Evolutionary conservation across 2,329 filamentous ascomycete genomes (phyloP), one percentile per base, ranked within the genome.

Genomic region (Ascosphaera apis): DNA sequence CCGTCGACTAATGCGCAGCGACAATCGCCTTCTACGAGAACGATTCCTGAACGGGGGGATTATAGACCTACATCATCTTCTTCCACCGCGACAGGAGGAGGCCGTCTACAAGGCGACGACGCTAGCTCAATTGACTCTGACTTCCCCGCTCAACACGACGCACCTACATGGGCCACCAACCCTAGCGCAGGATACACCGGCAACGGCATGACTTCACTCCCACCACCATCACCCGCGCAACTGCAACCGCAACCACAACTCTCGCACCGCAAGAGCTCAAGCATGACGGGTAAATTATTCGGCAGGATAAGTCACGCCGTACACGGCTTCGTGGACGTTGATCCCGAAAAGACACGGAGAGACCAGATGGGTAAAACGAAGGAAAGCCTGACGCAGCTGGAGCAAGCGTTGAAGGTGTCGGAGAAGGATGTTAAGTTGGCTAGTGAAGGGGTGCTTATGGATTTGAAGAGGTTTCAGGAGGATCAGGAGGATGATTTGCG

Each of bases 311-410:
- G 81, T 37, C 86, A 98, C 56, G 88, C 88, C 0, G 82, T 95
- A 23, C 82, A 95, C 49, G 88, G 88, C 3, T 86, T 95, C 47
- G 86, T 88, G 1, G 88, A 98, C 52, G 81, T 91, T 31, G 88
- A 98, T 50, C 88, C 88, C 0, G 88, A 98, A 57, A 68, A 84
- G 42, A 92, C 84, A 31, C 68, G 88, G 36, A 69, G 88, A 37
- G 88, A 98, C 53, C 77, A 82, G 43, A 93, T 98, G 45, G 84
- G 86, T 28, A 95, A 93, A 65, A 98, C 88, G 1, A 74, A 76
- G 43, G 88, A 98, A 57, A 80, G 74, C 39, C 72, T 98, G 42
- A 67, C 61, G 11, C 64, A 93, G 60, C 65, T 98, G 36, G 84
- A 95, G 55, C 82, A 91, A 61, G 88, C 88, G 1, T 69, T 93